Evolutionary conservation across 2,329 filamentous ascomycete species (phyloP).

Genomic region (Xylariaceae sp.): DNA sequence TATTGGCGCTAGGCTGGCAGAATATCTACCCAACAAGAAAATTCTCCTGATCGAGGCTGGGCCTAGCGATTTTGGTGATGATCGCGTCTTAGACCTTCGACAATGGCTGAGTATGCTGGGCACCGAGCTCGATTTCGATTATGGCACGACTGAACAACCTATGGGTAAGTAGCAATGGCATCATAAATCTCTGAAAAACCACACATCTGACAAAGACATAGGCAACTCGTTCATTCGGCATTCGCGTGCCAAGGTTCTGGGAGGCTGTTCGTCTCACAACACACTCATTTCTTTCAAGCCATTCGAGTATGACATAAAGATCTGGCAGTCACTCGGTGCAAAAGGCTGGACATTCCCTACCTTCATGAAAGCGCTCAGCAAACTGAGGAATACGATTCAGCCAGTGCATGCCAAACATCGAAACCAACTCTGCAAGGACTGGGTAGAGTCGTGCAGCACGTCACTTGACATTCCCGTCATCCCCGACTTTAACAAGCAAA

Average conservation of each 20-base stretch:
- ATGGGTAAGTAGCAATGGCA: constrained; percentile 48
- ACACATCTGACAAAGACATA: constrained; percentile 31
- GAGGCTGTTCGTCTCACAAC: constrained; percentile 91
- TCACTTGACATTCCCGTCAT: constrained; percentile 79
- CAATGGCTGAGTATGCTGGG: constrained; percentile 84
- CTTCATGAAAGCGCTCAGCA: constrained; percentile 77
- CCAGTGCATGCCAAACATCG: constrained; percentile 80
- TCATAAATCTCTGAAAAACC: constrained; percentile 6
- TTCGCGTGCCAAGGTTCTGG: constrained; percentile 86
- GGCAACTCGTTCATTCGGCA: constrained; percentile 91
- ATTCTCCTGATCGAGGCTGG: constrained; percentile 84
- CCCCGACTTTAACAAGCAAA: constrained; percentile 82
- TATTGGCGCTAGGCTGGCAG: constrained; percentile 71
- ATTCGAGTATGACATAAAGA: constrained; percentile 81
- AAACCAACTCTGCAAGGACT: constrained; percentile 89
- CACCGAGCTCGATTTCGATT: constrained; percentile 87
- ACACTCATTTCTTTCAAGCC: constrained; percentile 90
- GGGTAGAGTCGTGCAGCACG: constrained; percentile 75
- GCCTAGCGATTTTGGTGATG: constrained; percentile 83
- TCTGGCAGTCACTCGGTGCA: constrained; percentile 79
- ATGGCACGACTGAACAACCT: constrained; percentile 83
- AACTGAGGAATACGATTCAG: constrained; percentile 84
- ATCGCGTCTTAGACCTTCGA: constrained; percentile 79
- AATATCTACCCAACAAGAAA: constrained; percentile 78
- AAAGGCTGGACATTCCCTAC: constrained; percentile 83